Percentiles rank a stretch among this genome's conserved stretches.
These are phyloP conservation scores for Monosporascus ibericus DNA, from an alignment of 2,329 filamentous ascomycete genomes.

Conservation along the genomic window DNA sequence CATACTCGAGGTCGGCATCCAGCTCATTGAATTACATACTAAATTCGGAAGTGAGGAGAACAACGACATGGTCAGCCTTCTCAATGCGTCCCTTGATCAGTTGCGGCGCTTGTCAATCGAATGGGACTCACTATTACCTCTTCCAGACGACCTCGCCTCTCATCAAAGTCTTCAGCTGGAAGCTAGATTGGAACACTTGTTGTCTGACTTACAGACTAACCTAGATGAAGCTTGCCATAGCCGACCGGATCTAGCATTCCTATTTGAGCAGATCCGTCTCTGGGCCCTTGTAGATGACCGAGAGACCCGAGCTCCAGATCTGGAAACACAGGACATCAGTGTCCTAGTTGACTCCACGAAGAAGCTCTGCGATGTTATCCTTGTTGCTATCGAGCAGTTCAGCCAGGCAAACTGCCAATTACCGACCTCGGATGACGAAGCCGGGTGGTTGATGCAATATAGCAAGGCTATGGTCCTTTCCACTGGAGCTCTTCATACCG, in stretches of 20 bases:
- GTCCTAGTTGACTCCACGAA: slow-evolving; percentile 54
- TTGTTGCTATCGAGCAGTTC: slow-evolving; percentile 73
- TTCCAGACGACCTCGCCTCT: slow-evolving; percentile 48
- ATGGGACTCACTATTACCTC: slow-evolving; percentile 34
- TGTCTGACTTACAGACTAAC: slow-evolving; percentile 32
- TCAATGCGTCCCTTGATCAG: slow-evolving; percentile 44
- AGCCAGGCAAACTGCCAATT: slow-evolving; percentile 49
- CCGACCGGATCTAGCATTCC: slow-evolving; percentile 56
- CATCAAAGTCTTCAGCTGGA: slow-evolving; percentile 28
- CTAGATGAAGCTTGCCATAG: slow-evolving; percentile 37
- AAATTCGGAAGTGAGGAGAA: slow-evolving; percentile 54
- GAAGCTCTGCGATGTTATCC: slow-evolving; percentile 63
- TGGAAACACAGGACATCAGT: slow-evolving; percentile 22
- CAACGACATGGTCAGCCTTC: slow-evolving; percentile 32
- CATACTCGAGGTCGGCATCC: slow-evolving; percentile 56
- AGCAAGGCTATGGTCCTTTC: slow-evolving; percentile 46
- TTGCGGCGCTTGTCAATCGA: slow-evolving; percentile 38
- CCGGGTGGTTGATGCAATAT: slow-evolving; percentile 55
- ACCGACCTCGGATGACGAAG: slow-evolving; percentile 54
- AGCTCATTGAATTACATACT: slow-evolving; percentile 60
- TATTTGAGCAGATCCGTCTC: slow-evolving; percentile 57
- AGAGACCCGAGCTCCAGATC: slow-evolving; percentile 3
- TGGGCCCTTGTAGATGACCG: slow-evolving; percentile 49
- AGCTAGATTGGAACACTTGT: slow-evolving; percentile 27
- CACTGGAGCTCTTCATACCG: slow-evolving; percentile 53